These are phyloP conservation scores for Brassica rapa DNA, from an alignment of 345 rosid species.

Conservation along the genomic window DNA sequence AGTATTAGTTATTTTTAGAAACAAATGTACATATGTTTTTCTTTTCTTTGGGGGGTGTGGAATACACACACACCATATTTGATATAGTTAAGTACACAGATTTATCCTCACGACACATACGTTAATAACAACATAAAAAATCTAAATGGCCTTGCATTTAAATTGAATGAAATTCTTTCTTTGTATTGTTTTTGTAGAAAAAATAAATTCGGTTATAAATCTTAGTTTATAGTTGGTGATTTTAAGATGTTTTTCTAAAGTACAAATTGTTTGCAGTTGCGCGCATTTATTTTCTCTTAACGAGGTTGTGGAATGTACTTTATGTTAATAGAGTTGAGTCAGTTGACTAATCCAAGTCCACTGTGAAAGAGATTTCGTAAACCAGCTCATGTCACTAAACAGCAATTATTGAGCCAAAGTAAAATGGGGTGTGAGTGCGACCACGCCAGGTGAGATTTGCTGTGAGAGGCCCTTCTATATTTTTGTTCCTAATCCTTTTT, in stretches of 20 bases:
- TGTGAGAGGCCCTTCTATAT: conserved; percentile 5
- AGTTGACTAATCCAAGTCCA: conserved; percentile 25
- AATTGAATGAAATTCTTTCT: not conserved
- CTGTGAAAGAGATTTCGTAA: conserved; percentile 29
- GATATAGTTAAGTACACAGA: not conserved
- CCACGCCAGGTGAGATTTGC: conserved; percentile 41
- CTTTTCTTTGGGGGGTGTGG: not conserved
- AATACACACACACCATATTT: not conserved
- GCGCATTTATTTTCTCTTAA: not conserved
- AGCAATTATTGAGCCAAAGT: conserved; percentile 5
- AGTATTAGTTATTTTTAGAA: not conserved
- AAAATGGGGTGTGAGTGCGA: conserved; percentile 31
- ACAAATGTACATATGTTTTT: not conserved
- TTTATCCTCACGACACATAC: not conserved
- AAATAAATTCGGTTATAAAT: not conserved
- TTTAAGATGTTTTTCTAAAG: not conserved
- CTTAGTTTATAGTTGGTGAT: not conserved
- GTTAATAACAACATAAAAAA: not conserved
- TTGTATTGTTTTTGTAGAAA: not conserved
- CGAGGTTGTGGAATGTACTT: not conserved
- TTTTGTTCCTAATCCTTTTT: not conserved
- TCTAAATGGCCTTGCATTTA: not conserved
- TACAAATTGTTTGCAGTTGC: not conserved
- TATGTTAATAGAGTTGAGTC: not conserved
- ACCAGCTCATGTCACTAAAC: conserved; percentile 27